Conservation (phyloP, 75 land plant genomes). For the Sequoia sempervirens region DNA sequence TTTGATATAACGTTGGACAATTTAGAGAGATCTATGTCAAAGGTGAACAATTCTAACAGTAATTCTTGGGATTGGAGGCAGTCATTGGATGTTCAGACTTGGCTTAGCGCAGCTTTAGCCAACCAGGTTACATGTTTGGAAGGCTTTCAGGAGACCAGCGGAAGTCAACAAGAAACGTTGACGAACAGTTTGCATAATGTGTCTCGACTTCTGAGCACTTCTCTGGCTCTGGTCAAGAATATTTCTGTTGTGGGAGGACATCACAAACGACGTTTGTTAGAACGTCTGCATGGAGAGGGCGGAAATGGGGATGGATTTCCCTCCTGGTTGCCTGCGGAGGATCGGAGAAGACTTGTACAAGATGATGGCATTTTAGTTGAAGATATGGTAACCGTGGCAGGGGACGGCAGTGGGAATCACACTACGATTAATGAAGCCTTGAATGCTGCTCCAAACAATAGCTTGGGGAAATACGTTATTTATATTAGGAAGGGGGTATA, state of each 20-base stretch:
- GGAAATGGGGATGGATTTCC: neutral
- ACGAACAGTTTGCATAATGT: neutral
- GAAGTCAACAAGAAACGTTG: neutral
- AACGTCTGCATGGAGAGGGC: neutral
- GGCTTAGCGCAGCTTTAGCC: neutral
- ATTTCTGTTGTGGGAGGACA: neutral
- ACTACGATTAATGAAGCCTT: constrained; percentile 9
- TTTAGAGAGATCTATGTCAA: neutral
- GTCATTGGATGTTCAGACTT: neutral
- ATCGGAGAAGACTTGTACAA: neutral
- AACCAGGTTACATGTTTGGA: neutral
- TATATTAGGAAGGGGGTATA: constrained; percentile 14
- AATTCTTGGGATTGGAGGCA: neutral
- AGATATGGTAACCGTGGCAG: constrained; percentile 10
- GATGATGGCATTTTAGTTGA: neutral
- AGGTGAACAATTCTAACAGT: neutral
- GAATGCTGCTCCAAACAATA: constrained; percentile 1
- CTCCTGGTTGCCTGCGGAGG: neutral
- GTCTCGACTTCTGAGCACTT: neutral
- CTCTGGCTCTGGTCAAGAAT: neutral
- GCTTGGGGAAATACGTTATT: constrained; percentile 11
- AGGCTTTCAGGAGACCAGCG: neutral
- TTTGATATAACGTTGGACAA: neutral
- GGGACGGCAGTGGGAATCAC: constrained; percentile 21
- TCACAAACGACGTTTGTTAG: neutral